These are phyloP conservation scores for Aspergillus mulundensis DNA, from an alignment of 495 filamentous ascomycete genomes.

Conservation along the genomic window DNA sequence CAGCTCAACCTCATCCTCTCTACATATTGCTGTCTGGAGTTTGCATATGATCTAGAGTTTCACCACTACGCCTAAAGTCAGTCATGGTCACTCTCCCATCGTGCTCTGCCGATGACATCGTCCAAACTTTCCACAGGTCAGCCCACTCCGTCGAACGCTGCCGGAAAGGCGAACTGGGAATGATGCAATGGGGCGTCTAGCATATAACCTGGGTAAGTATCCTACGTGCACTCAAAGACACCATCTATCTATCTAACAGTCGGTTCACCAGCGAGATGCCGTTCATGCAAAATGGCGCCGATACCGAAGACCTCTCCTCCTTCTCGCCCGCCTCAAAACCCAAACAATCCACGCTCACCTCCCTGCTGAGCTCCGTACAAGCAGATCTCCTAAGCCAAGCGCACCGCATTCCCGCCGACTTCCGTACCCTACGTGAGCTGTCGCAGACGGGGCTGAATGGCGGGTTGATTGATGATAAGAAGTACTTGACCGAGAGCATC, in stretches of 20 bases:
- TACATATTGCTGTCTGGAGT: too few relatives aligned
- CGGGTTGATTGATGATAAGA: conserved; percentile 13
- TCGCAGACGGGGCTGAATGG: conserved; percentile 1
- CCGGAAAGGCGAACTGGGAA: too few relatives aligned
- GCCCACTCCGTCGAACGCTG: too few relatives aligned
- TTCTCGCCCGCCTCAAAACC: not conserved
- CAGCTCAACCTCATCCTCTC: too few relatives aligned
- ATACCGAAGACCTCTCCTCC: not conserved
- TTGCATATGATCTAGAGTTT: too few relatives aligned
- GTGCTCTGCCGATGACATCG: too few relatives aligned
- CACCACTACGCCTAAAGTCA: too few relatives aligned
- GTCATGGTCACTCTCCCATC: too few relatives aligned
- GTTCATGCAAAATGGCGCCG: not conserved
- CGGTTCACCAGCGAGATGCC: not conserved
- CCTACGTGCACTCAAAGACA: not conserved
- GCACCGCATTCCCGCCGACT: not conserved
- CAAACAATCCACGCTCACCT: not conserved
- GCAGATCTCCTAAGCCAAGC: not conserved
- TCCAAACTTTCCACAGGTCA: too few relatives aligned
- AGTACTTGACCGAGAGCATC: conserved; percentile 17
- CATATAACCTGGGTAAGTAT: not conserved
- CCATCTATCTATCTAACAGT: not conserved
- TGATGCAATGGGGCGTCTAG: too few relatives aligned
- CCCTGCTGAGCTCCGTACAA: not conserved
- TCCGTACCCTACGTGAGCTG: not conserved